A percentile compares a stretch with the other conserved stretches of the same genome.
Conservation (phyloP, 208 protist genomes). For the Leishmania arabica region DNA sequence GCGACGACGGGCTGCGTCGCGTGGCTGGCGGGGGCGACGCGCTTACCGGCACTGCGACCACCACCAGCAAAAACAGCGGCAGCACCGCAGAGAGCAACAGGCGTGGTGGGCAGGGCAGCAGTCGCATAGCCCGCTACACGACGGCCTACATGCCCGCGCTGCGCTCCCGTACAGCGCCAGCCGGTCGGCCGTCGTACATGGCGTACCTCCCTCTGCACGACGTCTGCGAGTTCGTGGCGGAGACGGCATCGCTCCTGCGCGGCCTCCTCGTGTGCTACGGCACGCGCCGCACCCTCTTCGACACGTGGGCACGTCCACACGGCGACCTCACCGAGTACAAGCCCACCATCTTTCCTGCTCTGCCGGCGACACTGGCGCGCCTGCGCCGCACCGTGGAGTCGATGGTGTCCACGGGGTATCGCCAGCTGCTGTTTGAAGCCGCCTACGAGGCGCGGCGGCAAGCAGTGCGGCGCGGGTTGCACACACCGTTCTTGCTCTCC, state of each 20-base stretch:
- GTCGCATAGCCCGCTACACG: slow-evolving; percentile 19
- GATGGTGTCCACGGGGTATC: slow-evolving; percentile 43
- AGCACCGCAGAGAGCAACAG: neutral
- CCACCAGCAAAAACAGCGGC: neutral
- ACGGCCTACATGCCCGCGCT: slow-evolving; percentile 25
- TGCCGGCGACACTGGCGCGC: slow-evolving; percentile 66
- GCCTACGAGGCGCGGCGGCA: slow-evolving; percentile 56
- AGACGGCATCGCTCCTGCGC: slow-evolving; percentile 50
- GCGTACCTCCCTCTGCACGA: slow-evolving; percentile 85
- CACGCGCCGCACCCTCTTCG: slow-evolving; percentile 51
- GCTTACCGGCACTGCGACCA: neutral
- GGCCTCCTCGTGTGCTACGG: slow-evolving; percentile 70
- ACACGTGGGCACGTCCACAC: slow-evolving; percentile 45
- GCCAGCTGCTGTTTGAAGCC: slow-evolving; percentile 63
- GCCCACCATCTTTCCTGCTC: slow-evolving; percentile 61
- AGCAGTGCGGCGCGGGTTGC: slow-evolving; percentile 56
- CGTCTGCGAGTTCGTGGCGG: slow-evolving; percentile 67
- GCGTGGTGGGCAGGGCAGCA: neutral
- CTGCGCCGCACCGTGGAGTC: slow-evolving; percentile 52
- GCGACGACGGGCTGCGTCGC: slow-evolving; percentile 15
- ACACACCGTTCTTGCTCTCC: slow-evolving; percentile 80
- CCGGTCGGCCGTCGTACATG: slow-evolving; percentile 59
- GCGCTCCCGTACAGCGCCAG: slow-evolving; percentile 21
- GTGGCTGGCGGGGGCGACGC: neutral
- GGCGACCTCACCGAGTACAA: slow-evolving; percentile 78